phyloP scores from a whole-genome alignment of 768 basidiomycete species.

The Hypsizygus marmoreus region DNA sequence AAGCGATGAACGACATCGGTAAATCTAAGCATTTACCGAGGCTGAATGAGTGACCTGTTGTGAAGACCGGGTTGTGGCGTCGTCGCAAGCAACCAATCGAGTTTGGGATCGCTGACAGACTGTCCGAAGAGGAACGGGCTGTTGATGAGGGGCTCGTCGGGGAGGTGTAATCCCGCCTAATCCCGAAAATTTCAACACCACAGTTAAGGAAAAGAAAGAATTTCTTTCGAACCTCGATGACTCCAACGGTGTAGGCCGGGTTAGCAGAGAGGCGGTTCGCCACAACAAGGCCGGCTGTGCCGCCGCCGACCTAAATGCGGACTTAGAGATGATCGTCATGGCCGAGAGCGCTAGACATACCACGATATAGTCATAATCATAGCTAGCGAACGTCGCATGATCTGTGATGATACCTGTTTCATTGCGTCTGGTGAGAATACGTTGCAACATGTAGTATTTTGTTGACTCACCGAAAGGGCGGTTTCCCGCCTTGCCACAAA shows the following conservation, averaged over 20 bases:
- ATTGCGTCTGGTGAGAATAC: background rate
- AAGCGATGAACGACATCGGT: no score
- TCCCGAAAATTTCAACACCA: background rate
- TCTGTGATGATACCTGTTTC: constrained; percentile 12
- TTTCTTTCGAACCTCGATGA: constrained; percentile 27
- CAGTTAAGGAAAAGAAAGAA: no score
- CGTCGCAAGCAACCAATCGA: constrained; percentile 12
- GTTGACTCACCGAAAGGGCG: background rate
- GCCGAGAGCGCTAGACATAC: background rate
- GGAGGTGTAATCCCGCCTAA: constrained; percentile 24
- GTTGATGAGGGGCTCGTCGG: constrained; percentile 16
- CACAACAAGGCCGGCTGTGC: constrained; percentile 22
- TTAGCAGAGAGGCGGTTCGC: constrained; percentile 27
- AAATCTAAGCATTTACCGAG: no score
- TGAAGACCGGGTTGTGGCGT: constrained; percentile 13
- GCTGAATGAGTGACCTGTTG: constrained; percentile 11
- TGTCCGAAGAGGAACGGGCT: constrained; percentile 15
- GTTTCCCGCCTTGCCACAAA: no score
- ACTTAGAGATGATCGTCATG: no score
- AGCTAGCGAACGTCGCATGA: constrained; percentile 8
- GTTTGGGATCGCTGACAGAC: constrained; percentile 3
- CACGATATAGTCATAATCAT: constrained; percentile 15
- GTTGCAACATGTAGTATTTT: no score
- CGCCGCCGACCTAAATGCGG: constrained; percentile 18
- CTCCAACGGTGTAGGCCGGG: constrained; percentile 24